Evolutionary conservation across 2,329 filamentous ascomycete species (phyloP), one percentile per base, ranked within the genome.

Genomic region (Moelleriella libera): DNA sequence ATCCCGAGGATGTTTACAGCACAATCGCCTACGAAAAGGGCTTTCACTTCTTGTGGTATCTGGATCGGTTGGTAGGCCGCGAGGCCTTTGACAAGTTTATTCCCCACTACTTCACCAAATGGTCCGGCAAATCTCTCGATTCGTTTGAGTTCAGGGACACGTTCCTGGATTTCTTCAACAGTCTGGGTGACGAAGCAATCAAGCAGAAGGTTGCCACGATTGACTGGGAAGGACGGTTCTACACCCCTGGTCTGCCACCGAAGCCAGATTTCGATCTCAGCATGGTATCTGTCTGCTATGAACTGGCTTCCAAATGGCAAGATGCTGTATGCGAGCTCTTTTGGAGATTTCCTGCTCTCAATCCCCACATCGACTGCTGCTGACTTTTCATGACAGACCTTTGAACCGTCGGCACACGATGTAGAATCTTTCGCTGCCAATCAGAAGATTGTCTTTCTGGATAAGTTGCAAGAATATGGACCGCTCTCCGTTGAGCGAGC

Each of bases 71-170:
- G 1, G 75, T 97, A 4, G 86, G 88, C 37, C 83, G 85, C 51
- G 74, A 83, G n/a, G 84, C 85, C 61, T 98, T 92, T 69, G 87
- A 97, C 71, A 84, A 81, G 56, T 98, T 97, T 66, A 96, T 97
- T 59, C 88, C 89, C 12, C 82, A 95, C 64, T 96, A 97, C 69
- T 97, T 97, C 63, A 80, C 75, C 31, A 86, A 77, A 40, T 97
- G 84, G 77, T 81, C 85, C 49, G 78, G 78, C 59, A 90, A 88
- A 64, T 95, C 88, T 2, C 75, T 98, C 6, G 88, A 96, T 65
- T 94, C 87, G 2, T 94, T 85, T 57, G 87, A 97, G 59, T 98
- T 98, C 76, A 94, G 90, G 63, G 72, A 83, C 45, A 94, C 87
- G 1, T 82, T 96, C 46, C 63, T 95, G 37, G 77, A 85, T 52